A percentile compares a stretch with the other conserved stretches of the same genome.
Conservation (phyloP, 176 grass and related monocot species). For the Zea mays region DNA sequence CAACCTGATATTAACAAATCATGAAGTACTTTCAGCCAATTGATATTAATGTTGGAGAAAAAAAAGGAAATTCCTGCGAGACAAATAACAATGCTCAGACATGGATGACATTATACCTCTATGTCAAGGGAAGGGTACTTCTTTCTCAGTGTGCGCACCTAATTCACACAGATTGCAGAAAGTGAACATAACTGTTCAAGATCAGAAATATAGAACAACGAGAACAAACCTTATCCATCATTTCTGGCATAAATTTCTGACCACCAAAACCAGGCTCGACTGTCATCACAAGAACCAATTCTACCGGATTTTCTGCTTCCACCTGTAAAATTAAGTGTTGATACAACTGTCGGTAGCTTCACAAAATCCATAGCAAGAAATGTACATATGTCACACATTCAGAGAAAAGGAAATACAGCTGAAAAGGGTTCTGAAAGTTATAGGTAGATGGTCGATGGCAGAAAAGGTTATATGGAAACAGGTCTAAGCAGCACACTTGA, state of each 20-base stretch:
- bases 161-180: constrained; percentile 31
- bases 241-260: constrained; percentile 96
- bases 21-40: constrained; percentile 6
- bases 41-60: background rate
- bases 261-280: constrained; percentile 98
- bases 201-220: background rate
- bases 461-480: background rate
- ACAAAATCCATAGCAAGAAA: background rate
- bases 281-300: constrained; percentile 96
- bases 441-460: background rate
- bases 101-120: constrained; percentile 54
- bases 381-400: background rate
- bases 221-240: constrained; percentile 86
- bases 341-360: background rate
- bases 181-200: background rate
- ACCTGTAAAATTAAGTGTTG: constrained; percentile 48
- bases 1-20: constrained; percentile 49
- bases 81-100: background rate
- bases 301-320: constrained; percentile 86
- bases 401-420: background rate
- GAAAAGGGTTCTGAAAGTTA: background rate
- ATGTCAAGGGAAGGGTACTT: constrained; percentile 95
- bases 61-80: background rate
- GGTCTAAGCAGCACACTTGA: background rate
- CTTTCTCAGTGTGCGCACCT: constrained; percentile 82